Evolutionary conservation across 139 green algal species (phyloP), one percentile per base, ranked within the genome.

Genomic region (Parachlorella kessleri): DNA sequence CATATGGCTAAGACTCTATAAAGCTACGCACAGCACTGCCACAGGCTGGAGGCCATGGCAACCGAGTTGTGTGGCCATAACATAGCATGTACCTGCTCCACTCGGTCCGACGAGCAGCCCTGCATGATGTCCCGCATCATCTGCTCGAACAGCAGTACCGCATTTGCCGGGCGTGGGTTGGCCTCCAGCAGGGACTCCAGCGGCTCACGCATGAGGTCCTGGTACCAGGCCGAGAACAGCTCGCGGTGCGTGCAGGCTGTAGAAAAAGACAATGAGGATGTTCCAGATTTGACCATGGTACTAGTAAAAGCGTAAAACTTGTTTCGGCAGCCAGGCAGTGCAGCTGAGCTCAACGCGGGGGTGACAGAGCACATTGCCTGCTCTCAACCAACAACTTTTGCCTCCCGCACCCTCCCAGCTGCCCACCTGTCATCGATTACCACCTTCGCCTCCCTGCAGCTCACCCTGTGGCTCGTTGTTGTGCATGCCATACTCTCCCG

Each of bases 401-500:
- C n/a, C n/a, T n/a, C n/a, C n/a, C n/a, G n/a, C n/a, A n/a, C n/a
- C n/a, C n/a, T n/a, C n/a, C n/a, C n/a, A n/a, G n/a, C n/a, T n/a
- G n/a, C n/a, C n/a, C n/a, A n/a, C n/a, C n/a, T n/a, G n/a, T n/a
- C n/a, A n/a, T n/a, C n/a, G n/a, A n/a, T n/a, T n/a, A n/a, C n/a
- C n/a, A n/a, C 48, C 48, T 18, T 59, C 14, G 48, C 48, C 48
- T 18, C 21, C n/a, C 55, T 0, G 4, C 10, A 2, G 48, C 89
- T 84, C 79, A 93, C 91, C 88, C 80, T 97, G 94, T 3, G 81
- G 42, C 83, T 94, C 81, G 72, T 81, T 84, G 82, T 96, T 96
- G 89, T 97, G 92, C 92, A 98, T 96, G 83, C 94, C 94, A 68
- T 98, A 98, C 88, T 98, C 94, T 18, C 94, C 94, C 5, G 94